These are phyloP conservation scores for Botrytis galanthina DNA, from an alignment of 2,329 filamentous ascomycete genomes.

Conservation along the genomic window DNA sequence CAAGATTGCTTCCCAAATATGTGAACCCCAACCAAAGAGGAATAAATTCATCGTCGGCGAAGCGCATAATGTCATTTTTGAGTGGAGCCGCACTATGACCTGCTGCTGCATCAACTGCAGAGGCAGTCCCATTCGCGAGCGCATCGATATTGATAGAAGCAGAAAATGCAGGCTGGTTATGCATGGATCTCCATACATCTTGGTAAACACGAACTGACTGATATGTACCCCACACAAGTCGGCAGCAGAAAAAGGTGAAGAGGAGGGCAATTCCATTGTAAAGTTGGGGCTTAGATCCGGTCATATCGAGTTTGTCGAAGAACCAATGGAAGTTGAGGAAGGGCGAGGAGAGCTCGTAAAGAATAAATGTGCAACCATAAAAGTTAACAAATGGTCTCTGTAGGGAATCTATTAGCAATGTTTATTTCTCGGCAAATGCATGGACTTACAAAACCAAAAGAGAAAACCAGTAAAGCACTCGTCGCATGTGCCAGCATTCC, in stretches of 20 bases:
- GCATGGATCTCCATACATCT: constrained; percentile 64
- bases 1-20: constrained; percentile 69
- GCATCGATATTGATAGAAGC: constrained; percentile 37
- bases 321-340: constrained; percentile 93
- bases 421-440: background rate
- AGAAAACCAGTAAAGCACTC: constrained; percentile 71
- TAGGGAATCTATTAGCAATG: background rate
- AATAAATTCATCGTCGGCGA: constrained; percentile 52
- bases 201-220: constrained; percentile 66
- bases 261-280: constrained; percentile 75
- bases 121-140: constrained; percentile 39
- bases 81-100: constrained; percentile 34
- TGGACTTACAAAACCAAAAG: constrained; percentile 71
- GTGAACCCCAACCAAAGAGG: constrained; percentile 67
- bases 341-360: constrained; percentile 82
- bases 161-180: constrained; percentile 42
- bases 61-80: constrained; percentile 47
- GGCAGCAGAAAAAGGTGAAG: constrained; percentile 71
- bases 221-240: constrained; percentile 75
- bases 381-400: constrained; percentile 83
- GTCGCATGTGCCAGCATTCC: constrained; percentile 70
- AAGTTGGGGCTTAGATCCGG: constrained; percentile 69
- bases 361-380: constrained; percentile 77
- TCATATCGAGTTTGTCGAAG: constrained; percentile 81
- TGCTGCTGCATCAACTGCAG: constrained; percentile 38